Base-by-base conservation (phyloP, 1,284 basidiomycete species). In the Cerrena zonata region DNA sequence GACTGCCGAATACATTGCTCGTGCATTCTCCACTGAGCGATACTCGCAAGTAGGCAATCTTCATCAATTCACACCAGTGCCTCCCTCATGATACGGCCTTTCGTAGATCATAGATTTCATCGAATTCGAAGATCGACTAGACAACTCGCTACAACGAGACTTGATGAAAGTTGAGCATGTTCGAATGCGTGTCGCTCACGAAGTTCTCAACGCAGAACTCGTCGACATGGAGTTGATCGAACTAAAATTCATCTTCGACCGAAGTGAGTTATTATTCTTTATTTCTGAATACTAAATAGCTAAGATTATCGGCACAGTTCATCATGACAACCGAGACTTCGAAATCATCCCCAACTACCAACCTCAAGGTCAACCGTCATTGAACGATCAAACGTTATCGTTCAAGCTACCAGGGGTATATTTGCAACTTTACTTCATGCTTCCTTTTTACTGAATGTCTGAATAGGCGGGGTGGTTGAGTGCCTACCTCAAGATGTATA, bases 271-370 rank as follows among this genome's bases (percentile, higher is more conserved):
- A 40, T 37, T 38, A 45, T 48, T n/a, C n/a, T n/a, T n/a, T n/a
- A n/a, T 27, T 27, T 42, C 47, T 39, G 34, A 48, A 48, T 45
- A 22, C 37, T 47, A 37, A 30, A 55, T 4, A 18, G 11, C 24
- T 5, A 44, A 48, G 44, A 15, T 47, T 41, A 51, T 48, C 15
- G 27, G 49, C 21, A 40, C 38, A 86, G 84, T 73, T 49, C 86
- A 90, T 55, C 75, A 84, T 52, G 90, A 93, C 64, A 92, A 93
- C 65, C 83, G 90, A 5, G 91, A 93, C 67, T 84, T 84, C 58
- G 73, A 75, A 42, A 82, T 91, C 50, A 69, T 92, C n/a, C 79
- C 85, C 10, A 83, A 83, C 62, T 87, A 89, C 59, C 90, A 92
- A 61, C 86, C 86, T 1, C 69, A 64, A 37, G 64, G 61, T 34